Base-by-base conservation (phyloP, 2,329 filamentous ascomycete genomes). In the Pestalotiopsis sp. region DNA sequence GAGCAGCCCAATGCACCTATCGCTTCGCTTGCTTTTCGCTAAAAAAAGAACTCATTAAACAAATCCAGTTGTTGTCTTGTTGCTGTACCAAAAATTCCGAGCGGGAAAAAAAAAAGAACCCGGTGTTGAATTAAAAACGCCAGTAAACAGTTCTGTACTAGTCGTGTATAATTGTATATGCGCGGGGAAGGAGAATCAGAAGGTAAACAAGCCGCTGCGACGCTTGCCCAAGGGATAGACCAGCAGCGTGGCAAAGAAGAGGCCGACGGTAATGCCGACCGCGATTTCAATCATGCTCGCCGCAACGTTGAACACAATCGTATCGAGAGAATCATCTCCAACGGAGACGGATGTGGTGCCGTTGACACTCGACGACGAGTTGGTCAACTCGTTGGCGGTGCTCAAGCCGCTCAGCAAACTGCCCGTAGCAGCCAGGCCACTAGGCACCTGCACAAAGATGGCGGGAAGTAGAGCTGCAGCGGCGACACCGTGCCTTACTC, bases 211-310 rank as follows among this genome's bases (percentile, higher is more conserved):
- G 2, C 86, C 86, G 70, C 86, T 88, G 67, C 87, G 80, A 70
- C 85, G 81, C 78, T 89, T 89, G 13, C 87, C 86, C 40, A 88
- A 76, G 0, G 86, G 86, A 72, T 88, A 88, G 14, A 88, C 82
- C 66, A 88, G 80, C 59, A 88, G 73, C 6, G 85, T 85, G 66
- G 86, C 87, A 73, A 88, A 78, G 68, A 86, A 88, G 30, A 90
- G 72, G 13, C 88, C 88, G 2, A 89, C 87, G n/a, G 86, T 88
- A 68, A 89, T 87, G 44, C 87, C 86, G 66, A 89, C 88, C 5
- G 87, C 85, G 1, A 89, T 85, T 74, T 90, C 86, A 22, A 90
- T 84, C 66, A 89, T 87, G 68, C 84, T 86, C 52, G 86, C 81
- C 35, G 88, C 77, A 4, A 89, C 84, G 9, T 83, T 85, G 69